phyloP scores from a whole-genome alignment of 768 basidiomycete genomes.

The Amanita rimosa region DNA sequence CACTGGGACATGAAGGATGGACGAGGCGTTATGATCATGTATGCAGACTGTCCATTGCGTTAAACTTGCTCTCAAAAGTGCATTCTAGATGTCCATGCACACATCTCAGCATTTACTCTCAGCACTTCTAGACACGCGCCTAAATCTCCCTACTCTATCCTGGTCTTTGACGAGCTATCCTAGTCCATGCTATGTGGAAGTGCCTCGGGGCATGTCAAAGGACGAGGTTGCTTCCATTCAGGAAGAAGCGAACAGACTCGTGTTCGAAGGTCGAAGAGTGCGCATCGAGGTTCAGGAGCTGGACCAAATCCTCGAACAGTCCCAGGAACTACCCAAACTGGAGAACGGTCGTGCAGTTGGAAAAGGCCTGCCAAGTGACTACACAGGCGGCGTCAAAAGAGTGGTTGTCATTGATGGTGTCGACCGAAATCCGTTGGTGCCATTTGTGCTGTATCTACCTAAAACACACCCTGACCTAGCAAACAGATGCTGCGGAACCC shows the following conservation, averaged over 20 bases:
- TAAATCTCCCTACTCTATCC: conserved; percentile 60
- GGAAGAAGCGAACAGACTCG: conserved; percentile 50
- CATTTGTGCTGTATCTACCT: background rate
- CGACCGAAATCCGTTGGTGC: conserved; percentile 65
- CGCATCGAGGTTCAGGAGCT: conserved; percentile 71
- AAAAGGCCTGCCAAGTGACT: conserved; percentile 58
- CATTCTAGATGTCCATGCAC: conserved; percentile 65
- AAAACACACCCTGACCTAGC: background rate
- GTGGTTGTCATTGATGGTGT: conserved; percentile 75
- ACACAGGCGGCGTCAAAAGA: conserved; percentile 68
- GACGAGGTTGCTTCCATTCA: conserved; percentile 58
- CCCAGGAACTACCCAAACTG: conserved; percentile 18
- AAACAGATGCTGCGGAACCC: conserved; percentile 71
- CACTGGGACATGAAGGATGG: conserved; percentile 48
- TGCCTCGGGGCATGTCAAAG: conserved; percentile 52
- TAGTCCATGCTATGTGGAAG: conserved; percentile 64
- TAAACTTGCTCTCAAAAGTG: background rate
- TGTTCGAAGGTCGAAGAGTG: conserved; percentile 57
- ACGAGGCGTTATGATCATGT: conserved; percentile 67
- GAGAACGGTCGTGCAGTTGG: conserved; percentile 41
- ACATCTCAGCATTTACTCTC: conserved; percentile 79
- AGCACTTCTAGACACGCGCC: conserved; percentile 56
- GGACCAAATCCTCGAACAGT: conserved; percentile 23
- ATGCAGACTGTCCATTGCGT: conserved; percentile 13
- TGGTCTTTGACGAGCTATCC: conserved; percentile 73